Base-by-base conservation (phyloP, 116 monocot species). In the Phalaenopsis hybrid region DNA sequence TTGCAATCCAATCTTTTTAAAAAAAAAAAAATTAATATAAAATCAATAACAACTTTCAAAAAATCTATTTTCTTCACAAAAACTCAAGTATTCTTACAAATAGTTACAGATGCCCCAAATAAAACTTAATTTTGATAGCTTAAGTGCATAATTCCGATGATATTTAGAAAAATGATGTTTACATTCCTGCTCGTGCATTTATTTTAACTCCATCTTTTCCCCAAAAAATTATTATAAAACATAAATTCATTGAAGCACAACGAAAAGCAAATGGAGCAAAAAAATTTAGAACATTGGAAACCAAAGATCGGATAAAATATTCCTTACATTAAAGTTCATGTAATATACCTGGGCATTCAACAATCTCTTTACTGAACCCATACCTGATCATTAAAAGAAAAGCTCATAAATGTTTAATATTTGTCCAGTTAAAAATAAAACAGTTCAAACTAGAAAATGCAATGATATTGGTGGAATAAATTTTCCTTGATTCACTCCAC, bases 331-430 rank as follows among this genome's bases (percentile, higher is more conserved):
- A 70, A 31, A 73, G 76, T 48, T 46, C 45, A 48, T 65, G 75
- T 21, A 63, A 0, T 48, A 78, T 87, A 92, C 96, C 96, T 87
- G 96, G 96, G 83, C 89, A 89, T 86, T 96, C 96, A 6, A 96
- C 96, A 85, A 96, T 85, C 83, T 92, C 87, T 70, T 92, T 92
- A 86, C 96, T 96, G 82, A 96, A 91, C 2, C 96, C 94, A 88
- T 96, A 96, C 82, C 96, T 96, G 91, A 21, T 33, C 41, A 79
- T 63, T 58, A 68, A 57, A 85, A 75, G 7, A 78, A 33, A 75
- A 57, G 31, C 28, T 25, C 8, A 75, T n/a, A 75, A 45, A 77
- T 77, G 25, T 31, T 76, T n/a, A 75, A 21, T 41, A 75, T 18
- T 75, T 37, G 20, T 34, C 11, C 44, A 75, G 46, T 18, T 75